A percentile compares a stretch with the other conserved stretches of the same genome.
phyloP scores from a whole-genome alignment of 2,329 filamentous ascomycete genomes.

The Aspergillaceae sp. region DNA sequence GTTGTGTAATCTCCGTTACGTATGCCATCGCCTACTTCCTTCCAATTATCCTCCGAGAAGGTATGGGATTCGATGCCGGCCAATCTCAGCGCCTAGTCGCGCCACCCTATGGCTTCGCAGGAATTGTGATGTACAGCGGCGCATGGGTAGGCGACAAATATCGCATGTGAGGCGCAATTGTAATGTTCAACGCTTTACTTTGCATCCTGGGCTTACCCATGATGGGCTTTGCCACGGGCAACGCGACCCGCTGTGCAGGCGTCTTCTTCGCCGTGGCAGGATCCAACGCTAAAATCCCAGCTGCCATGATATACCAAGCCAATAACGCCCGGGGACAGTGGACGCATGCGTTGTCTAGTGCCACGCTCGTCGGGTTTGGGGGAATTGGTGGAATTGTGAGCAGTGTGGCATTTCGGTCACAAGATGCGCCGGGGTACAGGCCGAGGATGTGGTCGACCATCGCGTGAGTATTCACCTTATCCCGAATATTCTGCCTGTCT shows the following conservation, averaged over 20 bases:
- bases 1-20: constrained; percentile 57
- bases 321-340: constrained; percentile 85
- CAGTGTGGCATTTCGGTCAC: constrained; percentile 58
- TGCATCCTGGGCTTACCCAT: constrained; percentile 62
- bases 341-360: constrained; percentile 73
- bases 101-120: constrained; percentile 59
- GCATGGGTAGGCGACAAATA: constrained; percentile 61
- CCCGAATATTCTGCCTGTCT: not conserved
- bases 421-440: constrained; percentile 27
- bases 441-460: constrained; percentile 27
- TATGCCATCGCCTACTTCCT: constrained; percentile 74
- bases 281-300: constrained; percentile 68
- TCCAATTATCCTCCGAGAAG: constrained; percentile 58
- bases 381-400: constrained; percentile 72
- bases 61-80: constrained; percentile 56
- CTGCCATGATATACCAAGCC: constrained; percentile 68
- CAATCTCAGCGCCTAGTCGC: constrained; percentile 62
- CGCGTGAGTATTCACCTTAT: constrained; percentile 13
- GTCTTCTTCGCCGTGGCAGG: constrained; percentile 67
- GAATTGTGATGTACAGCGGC: constrained; percentile 51
- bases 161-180: constrained; percentile 56
- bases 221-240: constrained; percentile 56
- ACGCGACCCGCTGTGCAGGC: constrained; percentile 60
- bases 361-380: constrained; percentile 66
- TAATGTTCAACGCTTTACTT: constrained; percentile 58